Evolutionary conservation across 2,329 filamentous ascomycete genomes (phyloP).

Genomic region (Epichloe uncinata): DNA sequence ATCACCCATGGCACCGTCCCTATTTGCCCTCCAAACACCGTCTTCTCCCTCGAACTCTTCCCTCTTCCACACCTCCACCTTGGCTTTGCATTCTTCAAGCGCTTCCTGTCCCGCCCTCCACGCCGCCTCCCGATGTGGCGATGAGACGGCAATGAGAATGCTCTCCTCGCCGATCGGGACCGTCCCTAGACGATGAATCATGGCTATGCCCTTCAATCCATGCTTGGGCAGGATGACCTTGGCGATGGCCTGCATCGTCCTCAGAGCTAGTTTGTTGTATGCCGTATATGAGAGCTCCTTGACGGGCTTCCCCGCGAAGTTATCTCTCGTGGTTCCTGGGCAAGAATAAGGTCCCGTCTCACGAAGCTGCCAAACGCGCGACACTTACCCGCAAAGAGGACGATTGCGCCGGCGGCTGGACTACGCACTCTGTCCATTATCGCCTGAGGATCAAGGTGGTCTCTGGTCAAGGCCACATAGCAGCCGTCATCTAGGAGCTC

Average conservation of each 20-base stretch:
- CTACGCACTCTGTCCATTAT: conserved; percentile 57
- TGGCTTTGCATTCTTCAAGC: conserved; percentile 71
- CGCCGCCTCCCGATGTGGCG: conserved; percentile 69
- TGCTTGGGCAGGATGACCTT: conserved; percentile 44
- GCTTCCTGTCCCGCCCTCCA: conserved; percentile 86
- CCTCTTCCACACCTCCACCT: conserved; percentile 89
- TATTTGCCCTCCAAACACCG: conserved; percentile 78
- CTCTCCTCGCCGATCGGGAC: conserved; percentile 90
- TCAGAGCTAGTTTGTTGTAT: conserved; percentile 57
- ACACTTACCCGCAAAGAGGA: conserved; percentile 55
- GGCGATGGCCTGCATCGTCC: conserved; percentile 54
- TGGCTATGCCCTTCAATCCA: conserved; percentile 56
- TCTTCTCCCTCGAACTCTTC: conserved; percentile 74
- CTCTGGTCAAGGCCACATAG: conserved; percentile 55
- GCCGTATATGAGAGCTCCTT: conserved; percentile 62
- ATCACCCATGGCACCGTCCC: conserved; percentile 52
- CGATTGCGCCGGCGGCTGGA: conserved; percentile 61
- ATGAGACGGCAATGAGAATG: conserved; percentile 76
- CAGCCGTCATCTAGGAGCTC: conserved; percentile 37
- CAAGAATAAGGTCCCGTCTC: not conserved
- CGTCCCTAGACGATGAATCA: conserved; percentile 71
- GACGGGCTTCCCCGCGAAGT: conserved; percentile 58
- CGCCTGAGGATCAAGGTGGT: conserved; percentile 40
- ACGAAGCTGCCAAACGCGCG: conserved; percentile 4
- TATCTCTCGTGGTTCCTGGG: conserved; percentile 63